A percentile compares a stretch with the other conserved stretches of the same genome.
These are phyloP conservation scores for Meira nashicola DNA, from an alignment of 1,284 basidiomycete genomes.

Conservation along the genomic window DNA sequence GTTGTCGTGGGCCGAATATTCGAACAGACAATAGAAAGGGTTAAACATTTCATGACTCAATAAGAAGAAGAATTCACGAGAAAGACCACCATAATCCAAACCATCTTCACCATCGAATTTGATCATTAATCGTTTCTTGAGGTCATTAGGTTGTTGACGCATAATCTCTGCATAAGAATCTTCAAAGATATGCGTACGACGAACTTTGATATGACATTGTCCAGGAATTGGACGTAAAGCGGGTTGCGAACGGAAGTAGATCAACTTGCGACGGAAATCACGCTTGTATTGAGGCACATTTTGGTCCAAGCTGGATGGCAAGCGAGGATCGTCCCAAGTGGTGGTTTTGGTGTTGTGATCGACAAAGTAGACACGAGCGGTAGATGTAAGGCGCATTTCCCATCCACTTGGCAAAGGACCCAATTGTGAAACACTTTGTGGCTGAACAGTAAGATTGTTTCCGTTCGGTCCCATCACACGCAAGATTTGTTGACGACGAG, in stretches of 20 bases:
- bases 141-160: conserved; percentile 84
- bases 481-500: conserved; percentile 77
- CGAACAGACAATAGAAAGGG: conserved; percentile 90
- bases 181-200: conserved; percentile 88
- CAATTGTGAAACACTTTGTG: conserved; percentile 77
- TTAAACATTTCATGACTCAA: conserved; percentile 79
- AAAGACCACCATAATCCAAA: conserved; percentile 94
- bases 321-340: conserved; percentile 86
- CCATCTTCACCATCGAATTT: conserved; percentile 99
- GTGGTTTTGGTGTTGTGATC: conserved; percentile 92
- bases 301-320: conserved; percentile 76
- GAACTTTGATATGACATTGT: conserved; percentile 93
- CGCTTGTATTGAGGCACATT: conserved; percentile 99
- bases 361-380: conserved; percentile 89
- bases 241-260: conserved; percentile 97
- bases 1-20: conserved; percentile 98
- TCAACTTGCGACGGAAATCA: conserved; percentile 94
- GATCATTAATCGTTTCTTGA: conserved; percentile 96
- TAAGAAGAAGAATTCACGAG: conserved; percentile 99
- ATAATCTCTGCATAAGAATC: conserved; percentile 95
- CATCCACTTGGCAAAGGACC: conserved; percentile 92
- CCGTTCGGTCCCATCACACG: conserved; percentile 79
- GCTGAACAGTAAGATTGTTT: conserved; percentile 71
- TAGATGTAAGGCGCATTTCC: conserved; percentile 93
- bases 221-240: conserved; percentile 74